Conservation (phyloP, 768 basidiomycete species). For the Tulasnella sp. region DNA sequence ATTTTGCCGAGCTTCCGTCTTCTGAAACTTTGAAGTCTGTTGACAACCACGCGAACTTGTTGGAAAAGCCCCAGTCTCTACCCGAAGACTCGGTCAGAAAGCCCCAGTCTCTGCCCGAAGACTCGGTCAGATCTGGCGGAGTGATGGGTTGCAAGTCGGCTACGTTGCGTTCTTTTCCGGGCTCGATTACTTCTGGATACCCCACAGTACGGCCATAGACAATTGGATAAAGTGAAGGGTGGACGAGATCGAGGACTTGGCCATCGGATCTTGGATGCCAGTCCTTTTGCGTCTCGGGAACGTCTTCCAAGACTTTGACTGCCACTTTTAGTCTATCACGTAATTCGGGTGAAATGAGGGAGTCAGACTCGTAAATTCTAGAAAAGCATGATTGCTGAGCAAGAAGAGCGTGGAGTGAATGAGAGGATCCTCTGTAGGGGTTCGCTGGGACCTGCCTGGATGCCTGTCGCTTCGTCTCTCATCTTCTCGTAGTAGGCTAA, state of each 20-base stretch:
- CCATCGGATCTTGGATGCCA: slow-evolving; percentile 43
- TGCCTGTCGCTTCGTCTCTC: slow-evolving; percentile 10
- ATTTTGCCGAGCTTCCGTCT: neutral
- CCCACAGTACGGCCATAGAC: slow-evolving; percentile 32
- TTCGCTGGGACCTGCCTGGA: neutral
- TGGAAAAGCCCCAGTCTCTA: neutral
- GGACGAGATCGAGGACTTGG: slow-evolving; percentile 41
- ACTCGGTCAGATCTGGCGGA: neutral
- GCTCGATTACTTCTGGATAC: neutral
- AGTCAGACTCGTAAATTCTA: slow-evolving; percentile 30
- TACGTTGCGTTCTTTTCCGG: neutral
- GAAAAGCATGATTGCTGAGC: slow-evolving; percentile 23
- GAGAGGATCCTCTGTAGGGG: neutral
- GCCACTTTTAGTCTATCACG: slow-evolving; percentile 28
- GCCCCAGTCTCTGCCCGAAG: neutral
- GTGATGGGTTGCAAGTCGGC: neutral
- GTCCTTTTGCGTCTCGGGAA: slow-evolving; percentile 35
- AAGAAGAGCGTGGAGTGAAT: neutral
- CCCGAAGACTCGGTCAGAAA: too few relatives aligned
- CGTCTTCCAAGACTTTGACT: slow-evolving; percentile 32
- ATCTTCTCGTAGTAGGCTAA: slow-evolving; percentile 5
- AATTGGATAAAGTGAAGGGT: slow-evolving; percentile 38
- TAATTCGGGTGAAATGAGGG: slow-evolving; percentile 28
- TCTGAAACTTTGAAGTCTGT: slow-evolving; percentile 7
- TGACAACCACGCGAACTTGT: slow-evolving; percentile 11